These are phyloP conservation scores for Coemansia sp. DNA, from an alignment of 192 early-diverging fungal genomes.

Conservation along the genomic window DNA sequence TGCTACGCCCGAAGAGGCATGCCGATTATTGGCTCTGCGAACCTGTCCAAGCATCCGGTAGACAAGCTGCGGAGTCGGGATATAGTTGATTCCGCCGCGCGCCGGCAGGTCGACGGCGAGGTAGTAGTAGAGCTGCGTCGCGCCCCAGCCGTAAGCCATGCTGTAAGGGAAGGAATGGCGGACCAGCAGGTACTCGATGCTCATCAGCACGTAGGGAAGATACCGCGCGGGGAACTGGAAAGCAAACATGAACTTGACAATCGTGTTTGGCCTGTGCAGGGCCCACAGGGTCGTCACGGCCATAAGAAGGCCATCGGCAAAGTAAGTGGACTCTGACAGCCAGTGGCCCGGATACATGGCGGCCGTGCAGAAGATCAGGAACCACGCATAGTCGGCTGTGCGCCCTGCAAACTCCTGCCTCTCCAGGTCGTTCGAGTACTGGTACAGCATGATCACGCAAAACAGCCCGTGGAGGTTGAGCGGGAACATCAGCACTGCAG, in stretches of 20 bases:
- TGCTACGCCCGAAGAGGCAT: conserved; percentile 19
- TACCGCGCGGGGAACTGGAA: conserved; percentile 69
- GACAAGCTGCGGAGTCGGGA: conserved; percentile 66
- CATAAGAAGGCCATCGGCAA: conserved; percentile 57
- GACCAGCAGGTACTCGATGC: conserved; percentile 55
- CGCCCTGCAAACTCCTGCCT: conserved; percentile 60
- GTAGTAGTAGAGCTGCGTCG: conserved; percentile 75
- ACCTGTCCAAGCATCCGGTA: conserved; percentile 52
- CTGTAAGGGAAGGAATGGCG: conserved; percentile 44
- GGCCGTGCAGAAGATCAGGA: conserved; percentile 59
- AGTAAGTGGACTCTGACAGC: conserved; percentile 20
- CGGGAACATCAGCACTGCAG: conserved; percentile 60
- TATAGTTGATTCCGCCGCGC: conserved; percentile 61
- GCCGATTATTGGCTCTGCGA: conserved; percentile 22
- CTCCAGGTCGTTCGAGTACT: conserved; percentile 72
- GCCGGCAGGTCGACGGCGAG: conserved; percentile 65
- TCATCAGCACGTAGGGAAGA: conserved; percentile 73
- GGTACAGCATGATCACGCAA: conserved; percentile 73
- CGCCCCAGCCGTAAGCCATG: conserved; percentile 65
- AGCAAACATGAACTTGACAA: conserved; percentile 73
- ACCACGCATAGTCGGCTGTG: conserved; percentile 80
- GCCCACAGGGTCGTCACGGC: conserved; percentile 76
- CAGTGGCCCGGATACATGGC: conserved; percentile 21
- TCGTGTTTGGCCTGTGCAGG: conserved; percentile 56
- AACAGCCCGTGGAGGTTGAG: conserved; percentile 63